phyloP scores from a whole-genome alignment of 768 basidiomycete genomes.

The Mycena belliarum region DNA sequence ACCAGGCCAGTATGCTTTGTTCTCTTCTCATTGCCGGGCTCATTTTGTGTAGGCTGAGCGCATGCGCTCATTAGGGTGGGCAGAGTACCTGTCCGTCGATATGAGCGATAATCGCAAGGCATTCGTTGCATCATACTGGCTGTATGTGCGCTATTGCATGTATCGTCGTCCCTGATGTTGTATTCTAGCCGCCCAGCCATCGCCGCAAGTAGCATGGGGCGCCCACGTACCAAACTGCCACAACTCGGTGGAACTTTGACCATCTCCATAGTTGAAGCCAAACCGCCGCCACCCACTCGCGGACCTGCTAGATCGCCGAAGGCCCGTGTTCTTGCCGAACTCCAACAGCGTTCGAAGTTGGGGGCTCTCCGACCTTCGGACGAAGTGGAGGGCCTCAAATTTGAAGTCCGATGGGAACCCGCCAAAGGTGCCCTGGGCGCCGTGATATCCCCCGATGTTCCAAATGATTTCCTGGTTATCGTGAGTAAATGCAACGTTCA shows the following conservation, averaged over 20 bases:
- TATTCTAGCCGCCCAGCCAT: conserved; percentile 22
- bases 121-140: conserved; percentile 83
- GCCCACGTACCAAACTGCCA: conserved; percentile 50
- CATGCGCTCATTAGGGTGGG: conserved; percentile 87
- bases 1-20: conserved; percentile 47
- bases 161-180: not conserved
- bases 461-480: conserved; percentile 47
- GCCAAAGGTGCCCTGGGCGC: conserved; percentile 67
- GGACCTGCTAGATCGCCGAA: conserved; percentile 56
- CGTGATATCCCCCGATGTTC: conserved; percentile 47
- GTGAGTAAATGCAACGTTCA: conserved; percentile 45
- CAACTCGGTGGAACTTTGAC: conserved; percentile 71
- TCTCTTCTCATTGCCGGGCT: conserved; percentile 19
- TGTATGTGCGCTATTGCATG: conserved; percentile 49
- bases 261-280: conserved; percentile 65
- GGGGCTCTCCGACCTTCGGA: conserved; percentile 62
- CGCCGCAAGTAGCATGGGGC: conserved; percentile 29
- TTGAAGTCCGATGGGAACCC: conserved; percentile 80
- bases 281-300: conserved; percentile 34
- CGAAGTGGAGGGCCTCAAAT: conserved; percentile 67
- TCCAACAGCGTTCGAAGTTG: conserved; percentile 67
- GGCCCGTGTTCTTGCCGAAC: conserved; percentile 55
- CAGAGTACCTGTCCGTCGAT: conserved; percentile 68
- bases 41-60: conserved; percentile 54
- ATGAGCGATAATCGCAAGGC: conserved; percentile 69